These are phyloP conservation scores for Neurospora hispaniola DNA, from an alignment of 495 filamentous ascomycete genomes.

Conservation along the genomic window DNA sequence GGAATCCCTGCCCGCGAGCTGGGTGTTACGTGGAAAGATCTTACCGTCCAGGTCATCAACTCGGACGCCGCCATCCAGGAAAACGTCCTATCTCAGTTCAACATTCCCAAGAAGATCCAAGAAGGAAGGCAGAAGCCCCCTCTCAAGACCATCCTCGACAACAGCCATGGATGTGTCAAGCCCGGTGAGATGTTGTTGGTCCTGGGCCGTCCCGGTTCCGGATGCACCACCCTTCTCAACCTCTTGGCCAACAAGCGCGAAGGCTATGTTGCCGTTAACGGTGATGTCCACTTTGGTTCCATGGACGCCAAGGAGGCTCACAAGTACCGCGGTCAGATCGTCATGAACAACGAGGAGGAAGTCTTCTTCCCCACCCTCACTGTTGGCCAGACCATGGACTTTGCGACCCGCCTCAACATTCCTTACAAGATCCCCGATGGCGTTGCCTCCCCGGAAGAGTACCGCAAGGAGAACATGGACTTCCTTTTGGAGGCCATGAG, in stretches of 20 bases:
- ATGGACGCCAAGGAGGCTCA: constrained; percentile 39
- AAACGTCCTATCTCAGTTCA: constrained; percentile 45
- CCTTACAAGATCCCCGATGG: constrained; percentile 23
- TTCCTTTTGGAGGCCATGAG: constrained; percentile 32
- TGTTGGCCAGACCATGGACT: constrained; percentile 48
- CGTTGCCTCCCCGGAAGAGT: constrained; percentile 6
- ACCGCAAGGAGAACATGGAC: constrained; percentile 12
- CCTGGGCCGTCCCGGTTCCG: constrained; percentile 61
- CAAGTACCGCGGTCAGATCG: constrained; percentile 53
- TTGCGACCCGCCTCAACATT: constrained; percentile 46
- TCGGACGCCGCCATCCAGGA: constrained; percentile 33
- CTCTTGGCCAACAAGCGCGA: constrained; percentile 59
- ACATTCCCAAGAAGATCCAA: constrained; percentile 33
- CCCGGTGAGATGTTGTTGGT: constrained; percentile 77
- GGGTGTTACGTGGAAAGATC: constrained; percentile 49
- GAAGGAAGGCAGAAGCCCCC: constrained; percentile 38
- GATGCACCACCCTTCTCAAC: constrained; percentile 77
- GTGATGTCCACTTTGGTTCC: constrained; percentile 60
- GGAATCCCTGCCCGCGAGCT: constrained; percentile 41
- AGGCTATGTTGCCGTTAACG: constrained; percentile 57
- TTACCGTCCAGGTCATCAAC: constrained; percentile 45
- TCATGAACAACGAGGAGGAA: constrained; percentile 46
- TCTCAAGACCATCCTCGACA: constrained; percentile 52
- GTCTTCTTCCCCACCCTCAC: constrained; percentile 53
- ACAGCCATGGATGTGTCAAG: constrained; percentile 36